Percentiles rank a stretch among this genome's conserved stretches.
Conservation (phyloP, 2,329 filamentous ascomycete species). For the Pezizomycotina sp. region DNA sequence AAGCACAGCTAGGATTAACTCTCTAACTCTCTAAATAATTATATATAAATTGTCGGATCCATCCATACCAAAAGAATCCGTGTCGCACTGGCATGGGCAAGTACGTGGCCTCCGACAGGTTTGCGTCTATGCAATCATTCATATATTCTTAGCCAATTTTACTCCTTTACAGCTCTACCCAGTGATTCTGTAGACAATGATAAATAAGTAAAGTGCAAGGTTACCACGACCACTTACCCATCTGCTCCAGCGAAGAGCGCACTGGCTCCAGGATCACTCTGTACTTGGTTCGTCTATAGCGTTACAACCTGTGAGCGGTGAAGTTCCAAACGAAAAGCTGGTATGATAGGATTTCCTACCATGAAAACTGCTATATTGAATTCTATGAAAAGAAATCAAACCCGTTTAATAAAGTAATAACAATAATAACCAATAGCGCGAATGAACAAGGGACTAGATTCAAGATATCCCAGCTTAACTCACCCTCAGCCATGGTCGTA, state of each 20-base stretch:
- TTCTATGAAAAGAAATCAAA: constrained; percentile 30
- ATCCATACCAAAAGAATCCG: constrained; percentile 38
- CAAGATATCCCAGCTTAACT: no score
- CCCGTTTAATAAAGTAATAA: constrained; percentile 1
- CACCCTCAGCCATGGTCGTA: constrained; percentile 47
- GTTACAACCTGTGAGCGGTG: constrained; percentile 5
- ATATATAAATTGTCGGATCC: not conserved
- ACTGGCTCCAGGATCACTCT: constrained; percentile 52
- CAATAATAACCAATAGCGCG: constrained; percentile 1
- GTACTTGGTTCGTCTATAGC: constrained; percentile 49
- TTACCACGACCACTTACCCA: constrained; percentile 37
- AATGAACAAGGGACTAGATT: no score
- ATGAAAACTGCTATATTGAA: constrained; percentile 51
- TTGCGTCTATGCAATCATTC: not conserved
- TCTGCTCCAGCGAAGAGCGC: constrained; percentile 51
- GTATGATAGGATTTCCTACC: constrained; percentile 28
- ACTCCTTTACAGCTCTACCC: no score
- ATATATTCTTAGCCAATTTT: no score
- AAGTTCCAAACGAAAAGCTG: constrained; percentile 2
- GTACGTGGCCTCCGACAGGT: constrained; percentile 45
- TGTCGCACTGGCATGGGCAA: constrained; percentile 52
- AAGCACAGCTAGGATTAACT: not conserved
- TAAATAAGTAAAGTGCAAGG: no score
- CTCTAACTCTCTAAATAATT: not conserved
- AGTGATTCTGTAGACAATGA: no score